Evolutionary conservation across 2,329 filamentous ascomycete genomes (phyloP), one percentile per base, ranked within the genome.

Genomic region (Botryotinia calthae): DNA sequence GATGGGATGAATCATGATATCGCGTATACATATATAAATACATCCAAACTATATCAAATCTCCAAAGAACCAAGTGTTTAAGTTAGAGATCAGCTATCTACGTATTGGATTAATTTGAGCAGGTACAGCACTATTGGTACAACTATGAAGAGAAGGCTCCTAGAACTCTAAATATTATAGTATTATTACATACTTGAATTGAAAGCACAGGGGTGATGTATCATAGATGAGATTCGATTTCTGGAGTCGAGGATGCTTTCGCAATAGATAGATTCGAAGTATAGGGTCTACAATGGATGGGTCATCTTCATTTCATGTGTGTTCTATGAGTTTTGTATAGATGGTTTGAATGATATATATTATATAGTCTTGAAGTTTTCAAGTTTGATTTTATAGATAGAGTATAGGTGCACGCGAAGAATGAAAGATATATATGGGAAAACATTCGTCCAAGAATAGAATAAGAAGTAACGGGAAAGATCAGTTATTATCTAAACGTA

Each of bases 231-330:
- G 22, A 12, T 51, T 51, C 22, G 4, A 4, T 51, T 51, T 2
- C 46, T 6, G 9, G 46, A 25, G 5, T 2, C 10, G 22, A 25
- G 46, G 22, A 25, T 12, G 22, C 0, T 22, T 16, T 22, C 9
- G 4, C 9, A 10, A 20, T 22, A 8, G 22, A 9, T 46, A 20
- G 20, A 1, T 48, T 12, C 1, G 1, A 10, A 48, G 20, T 12
- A 9, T 25, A 4, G 22, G 20, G 9, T 10, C 25, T 48, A 48
- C 1, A 10, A 25, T 51, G 25, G 10, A 51, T 25, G 46, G 0
- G 2, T 25, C 0, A 6, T 25, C 12, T 7, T 1, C 0, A 25
- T 51, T 14, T n/a, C 10, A 37, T 9, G 8, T n/a, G 12, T 51
- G 9, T 51, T 51, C 22, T 5, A 12, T n/a, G 22, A n/a, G 25